These are phyloP conservation scores for Filobasidium wieringae DNA, from an alignment of 768 basidiomycete species.

Conservation along the genomic window DNA sequence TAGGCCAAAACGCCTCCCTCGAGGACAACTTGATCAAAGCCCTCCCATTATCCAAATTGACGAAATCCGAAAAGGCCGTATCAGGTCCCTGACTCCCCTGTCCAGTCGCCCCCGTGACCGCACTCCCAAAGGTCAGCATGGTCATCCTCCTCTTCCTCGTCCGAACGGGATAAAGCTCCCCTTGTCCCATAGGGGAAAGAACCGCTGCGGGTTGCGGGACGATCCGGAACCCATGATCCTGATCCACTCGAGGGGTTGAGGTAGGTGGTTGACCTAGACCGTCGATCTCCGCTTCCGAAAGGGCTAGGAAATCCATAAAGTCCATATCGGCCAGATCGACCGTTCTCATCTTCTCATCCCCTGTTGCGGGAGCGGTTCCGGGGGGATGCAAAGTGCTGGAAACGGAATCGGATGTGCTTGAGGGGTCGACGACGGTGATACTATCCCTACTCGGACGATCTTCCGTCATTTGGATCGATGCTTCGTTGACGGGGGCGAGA, in stretches of 20 bases:
- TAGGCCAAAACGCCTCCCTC: conserved; percentile 30
- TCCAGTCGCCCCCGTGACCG: not conserved
- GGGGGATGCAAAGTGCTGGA: too few relatives aligned
- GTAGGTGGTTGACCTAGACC: not conserved
- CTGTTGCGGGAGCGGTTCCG: too few relatives aligned
- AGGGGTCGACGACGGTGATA: too few relatives aligned
- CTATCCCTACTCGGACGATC: too few relatives aligned
- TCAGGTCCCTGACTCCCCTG: not conserved
- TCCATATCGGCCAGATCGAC: conserved; percentile 10
- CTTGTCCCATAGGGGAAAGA: not conserved
- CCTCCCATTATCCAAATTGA: conserved; percentile 27
- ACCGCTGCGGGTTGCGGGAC: not conserved
- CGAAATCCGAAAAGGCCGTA: conserved; percentile 31
- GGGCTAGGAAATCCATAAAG: conserved; percentile 10
- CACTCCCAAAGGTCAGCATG: not conserved
- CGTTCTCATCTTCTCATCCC: not conserved
- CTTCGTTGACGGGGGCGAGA: not conserved
- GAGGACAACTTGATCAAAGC: conserved; percentile 24
- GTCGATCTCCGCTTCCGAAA: not conserved
- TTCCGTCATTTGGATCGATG: too few relatives aligned
- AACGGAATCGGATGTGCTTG: too few relatives aligned
- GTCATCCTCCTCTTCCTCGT: not conserved
- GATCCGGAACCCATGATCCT: not conserved
- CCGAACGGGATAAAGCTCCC: not conserved
- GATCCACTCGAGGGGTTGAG: not conserved